Evolutionary conservation across 2,329 filamentous ascomycete genomes (phyloP).

Genomic region (Emergomyces orientalis): DNA sequence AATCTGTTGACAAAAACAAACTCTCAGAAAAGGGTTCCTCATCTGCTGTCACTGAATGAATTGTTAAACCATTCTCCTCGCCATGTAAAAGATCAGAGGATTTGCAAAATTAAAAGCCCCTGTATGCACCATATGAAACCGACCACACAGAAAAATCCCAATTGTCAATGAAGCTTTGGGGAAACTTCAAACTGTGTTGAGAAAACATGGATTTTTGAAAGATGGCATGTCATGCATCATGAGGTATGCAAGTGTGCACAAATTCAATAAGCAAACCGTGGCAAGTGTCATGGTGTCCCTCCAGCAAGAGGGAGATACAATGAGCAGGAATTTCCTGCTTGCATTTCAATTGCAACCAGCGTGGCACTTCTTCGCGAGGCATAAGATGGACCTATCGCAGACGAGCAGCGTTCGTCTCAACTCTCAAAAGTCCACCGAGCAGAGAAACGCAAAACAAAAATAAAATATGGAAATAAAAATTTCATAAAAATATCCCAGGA

Average conservation of each 20-base stretch:
- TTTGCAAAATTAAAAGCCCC: too few species aligned
- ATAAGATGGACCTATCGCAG: not conserved
- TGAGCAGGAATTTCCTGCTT: not conserved
- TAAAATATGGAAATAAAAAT: not conserved
- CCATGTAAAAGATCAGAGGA: too few species aligned
- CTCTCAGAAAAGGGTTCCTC: too few species aligned
- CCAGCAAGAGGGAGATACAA: too few species aligned
- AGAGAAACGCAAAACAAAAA: not conserved
- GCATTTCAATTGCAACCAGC: conserved; percentile 6
- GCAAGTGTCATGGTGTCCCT: not conserved
- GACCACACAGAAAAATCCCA: too few species aligned
- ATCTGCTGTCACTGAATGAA: too few species aligned
- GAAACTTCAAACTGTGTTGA: too few species aligned
- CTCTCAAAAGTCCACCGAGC: not conserved
- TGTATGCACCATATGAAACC: too few species aligned
- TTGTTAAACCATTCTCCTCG: too few species aligned
- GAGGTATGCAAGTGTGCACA: not conserved
- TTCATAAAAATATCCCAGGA: not conserved
- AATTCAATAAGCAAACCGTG: not conserved
- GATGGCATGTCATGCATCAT: not conserved
- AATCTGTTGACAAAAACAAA: too few species aligned
- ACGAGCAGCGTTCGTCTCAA: not conserved
- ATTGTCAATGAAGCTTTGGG: too few species aligned
- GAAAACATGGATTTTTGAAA: not conserved
- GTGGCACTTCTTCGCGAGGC: conserved; percentile 1